Base-by-base conservation (phyloP, 1,139 yeast genomes). In the Casaregolazyma lundiana region DNA sequence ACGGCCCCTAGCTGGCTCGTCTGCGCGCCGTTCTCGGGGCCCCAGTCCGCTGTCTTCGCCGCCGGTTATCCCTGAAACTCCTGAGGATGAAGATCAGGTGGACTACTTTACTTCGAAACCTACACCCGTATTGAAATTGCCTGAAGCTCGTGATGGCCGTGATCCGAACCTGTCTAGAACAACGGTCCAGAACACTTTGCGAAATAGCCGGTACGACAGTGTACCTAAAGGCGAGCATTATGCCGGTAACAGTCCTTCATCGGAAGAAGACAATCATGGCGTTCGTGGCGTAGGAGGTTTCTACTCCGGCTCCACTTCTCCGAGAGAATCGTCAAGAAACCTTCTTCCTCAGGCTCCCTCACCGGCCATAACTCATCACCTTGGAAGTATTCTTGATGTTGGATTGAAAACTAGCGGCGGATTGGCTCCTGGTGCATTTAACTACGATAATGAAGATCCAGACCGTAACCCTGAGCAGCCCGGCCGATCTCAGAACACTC, bases 371-470 rank as follows among this genome's bases (percentile, higher is more conserved):
- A 41, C 35, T 21, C 44, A 51, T 7, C 48, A 47, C 2, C 44
- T 53, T 24, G 45, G 53, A 9, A 53, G 51, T 30, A 46, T 61
- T 19, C 44, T 60, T 35, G 62, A 60, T 34, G 51, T 60, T 26
- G 64, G 64, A 4, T 38, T 54, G 9, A 49, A 55, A 32, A 58
- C 62, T 5, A 50, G 58, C 6, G 65, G 62, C 4, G 65, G 65
- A 1, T 45, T 61, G 39, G 65, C 64, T 4, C 65, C 65, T 3
- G 65, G 65, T 7, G 61, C 63, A 2, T 50, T 45, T 3, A 45
- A 35, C 32, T 45, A 46, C 15, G 55, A 49, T 11, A 50, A 47
- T 17, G 46, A 45, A 19, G 37, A 41, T 6, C 3, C 20, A 6
- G 13, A 8, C 13, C 43, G 36, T 15, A 32, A 26, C 4, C 20